phyloP scores from a whole-genome alignment of 2,329 filamentous ascomycete species.

The Aspergillus puulaauensis region DNA sequence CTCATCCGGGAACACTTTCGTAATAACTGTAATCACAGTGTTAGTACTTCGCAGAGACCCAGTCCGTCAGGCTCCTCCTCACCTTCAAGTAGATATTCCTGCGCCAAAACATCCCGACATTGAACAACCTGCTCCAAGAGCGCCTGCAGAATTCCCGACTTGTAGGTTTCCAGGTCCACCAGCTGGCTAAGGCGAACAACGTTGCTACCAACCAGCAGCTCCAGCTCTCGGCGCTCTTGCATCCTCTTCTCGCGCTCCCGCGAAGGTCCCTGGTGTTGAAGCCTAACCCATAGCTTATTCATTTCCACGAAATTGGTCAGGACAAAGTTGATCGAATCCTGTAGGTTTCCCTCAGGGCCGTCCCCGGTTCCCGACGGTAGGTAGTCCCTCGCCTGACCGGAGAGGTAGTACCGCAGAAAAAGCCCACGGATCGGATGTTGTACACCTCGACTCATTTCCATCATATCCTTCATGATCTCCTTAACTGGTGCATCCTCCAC shows the following conservation, averaged over 20 bases:
- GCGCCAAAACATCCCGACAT: constrained; percentile 91
- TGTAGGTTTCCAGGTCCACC: constrained; percentile 93
- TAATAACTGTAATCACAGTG: constrained; percentile 68
- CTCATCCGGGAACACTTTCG: constrained; percentile 97
- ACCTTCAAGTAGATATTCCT: constrained; percentile 92
- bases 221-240: constrained; percentile 90
- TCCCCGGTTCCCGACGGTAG: constrained; percentile 80
- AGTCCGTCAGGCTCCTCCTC: constrained; percentile 16
- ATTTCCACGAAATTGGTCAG: constrained; percentile 99
- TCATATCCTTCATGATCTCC: constrained; percentile 99
- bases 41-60: constrained; percentile 21
- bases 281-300: constrained; percentile 98
- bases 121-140: constrained; percentile 96
- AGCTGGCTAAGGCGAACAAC: constrained; percentile 91
- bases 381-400: constrained; percentile 87
- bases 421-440: constrained; percentile 95
- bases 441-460: constrained; percentile 99
- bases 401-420: constrained; percentile 94
- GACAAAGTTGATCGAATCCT: constrained; percentile 97
- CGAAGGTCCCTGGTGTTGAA: constrained; percentile 97
- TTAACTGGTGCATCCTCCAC: constrained; percentile 98
- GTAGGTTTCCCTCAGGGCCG: constrained; percentile 90
- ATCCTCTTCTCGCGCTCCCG: constrained; percentile 90
- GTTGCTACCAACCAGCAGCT: constrained; percentile 94
- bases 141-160: constrained; percentile 81